Percentiles rank a stretch among this genome's conserved stretches.
These are phyloP conservation scores for Flagelloscypha sp. DNA, from an alignment of 768 basidiomycete species.

Conservation along the genomic window DNA sequence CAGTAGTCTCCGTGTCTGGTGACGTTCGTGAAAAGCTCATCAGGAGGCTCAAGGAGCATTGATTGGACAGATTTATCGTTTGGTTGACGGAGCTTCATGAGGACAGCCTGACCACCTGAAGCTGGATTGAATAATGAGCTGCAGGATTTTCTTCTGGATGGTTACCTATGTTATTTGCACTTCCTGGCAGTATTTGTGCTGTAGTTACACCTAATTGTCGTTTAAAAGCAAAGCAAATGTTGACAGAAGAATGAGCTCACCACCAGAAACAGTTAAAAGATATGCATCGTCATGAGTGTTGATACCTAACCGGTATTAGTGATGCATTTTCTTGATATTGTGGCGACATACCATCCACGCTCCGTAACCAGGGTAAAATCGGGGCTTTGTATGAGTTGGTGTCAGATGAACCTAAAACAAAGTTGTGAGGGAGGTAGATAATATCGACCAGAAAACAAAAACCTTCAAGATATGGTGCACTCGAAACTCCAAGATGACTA, in stretches of 20 bases:
- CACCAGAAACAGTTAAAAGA: slow-evolving; percentile 71
- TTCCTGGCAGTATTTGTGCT: slow-evolving; percentile 73
- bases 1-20: slow-evolving; percentile 30
- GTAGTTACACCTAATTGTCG: too few species aligned
- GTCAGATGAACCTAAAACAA: slow-evolving; percentile 40
- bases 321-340: too few species aligned
- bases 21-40: slow-evolving; percentile 36
- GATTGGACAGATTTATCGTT: slow-evolving; percentile 66
- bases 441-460: slow-evolving; percentile 5
- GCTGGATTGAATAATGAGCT: neutral
- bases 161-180: slow-evolving; percentile 64
- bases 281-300: slow-evolving; percentile 80
- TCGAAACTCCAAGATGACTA: slow-evolving; percentile 72
- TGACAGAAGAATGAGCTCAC: too few species aligned
- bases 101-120: slow-evolving; percentile 79
- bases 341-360: slow-evolving; percentile 75
- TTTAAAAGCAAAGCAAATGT: too few species aligned
- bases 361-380: slow-evolving; percentile 70
- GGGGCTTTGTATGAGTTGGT: slow-evolving; percentile 61
- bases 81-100: slow-evolving; percentile 78
- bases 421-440: neutral
- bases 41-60: slow-evolving; percentile 81
- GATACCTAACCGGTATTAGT: too few species aligned
- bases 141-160: neutral
- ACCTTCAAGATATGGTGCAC: slow-evolving; percentile 44